These are phyloP conservation scores for Astragalus glycyphyllos DNA, from an alignment of 306 rosid genomes.

Conservation along the genomic window DNA sequence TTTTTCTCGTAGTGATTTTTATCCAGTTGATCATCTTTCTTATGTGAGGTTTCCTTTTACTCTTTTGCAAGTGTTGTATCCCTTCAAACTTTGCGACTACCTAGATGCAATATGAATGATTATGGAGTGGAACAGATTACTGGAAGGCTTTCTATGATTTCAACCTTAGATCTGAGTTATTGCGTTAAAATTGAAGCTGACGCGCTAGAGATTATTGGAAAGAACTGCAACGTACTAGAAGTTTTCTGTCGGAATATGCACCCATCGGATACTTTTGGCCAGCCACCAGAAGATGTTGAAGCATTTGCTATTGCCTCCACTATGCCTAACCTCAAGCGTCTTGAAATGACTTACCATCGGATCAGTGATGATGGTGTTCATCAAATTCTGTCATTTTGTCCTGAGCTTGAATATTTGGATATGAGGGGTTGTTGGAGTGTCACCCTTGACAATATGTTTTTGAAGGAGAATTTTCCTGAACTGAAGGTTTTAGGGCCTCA, in stretches of 20 bases:
- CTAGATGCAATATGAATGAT: conserved; percentile 70
- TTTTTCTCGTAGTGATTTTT: neutral
- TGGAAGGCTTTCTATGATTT: conserved; percentile 65
- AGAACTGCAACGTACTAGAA: conserved; percentile 74
- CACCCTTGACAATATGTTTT: conserved; percentile 56
- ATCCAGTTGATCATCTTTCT: conserved; percentile 33
- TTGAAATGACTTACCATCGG: conserved; percentile 83
- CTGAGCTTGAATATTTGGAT: conserved; percentile 73
- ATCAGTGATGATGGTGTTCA: conserved; percentile 63
- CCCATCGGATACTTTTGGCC: conserved; percentile 72
- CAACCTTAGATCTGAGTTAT: conserved; percentile 92
- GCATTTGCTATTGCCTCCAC: conserved; percentile 83
- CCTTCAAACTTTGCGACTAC: conserved; percentile 75
- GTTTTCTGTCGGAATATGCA: conserved; percentile 87
- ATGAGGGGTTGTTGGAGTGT: conserved; percentile 97
- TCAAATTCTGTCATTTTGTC: conserved; percentile 64
- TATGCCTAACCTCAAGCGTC: conserved; percentile 88
- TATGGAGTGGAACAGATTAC: conserved; percentile 61
- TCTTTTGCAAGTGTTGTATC: conserved; percentile 82
- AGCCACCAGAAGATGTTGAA: conserved; percentile 72
- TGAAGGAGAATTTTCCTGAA: conserved; percentile 64
- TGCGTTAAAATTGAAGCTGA: conserved; percentile 63
- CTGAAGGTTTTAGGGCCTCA: conserved; percentile 80
- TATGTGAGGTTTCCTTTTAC: conserved; percentile 37
- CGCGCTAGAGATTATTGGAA: conserved; percentile 77